Base-by-base conservation (phyloP, 2,329 filamentous ascomycete species). In the Cephalotrichum gorgonifer region DNA sequence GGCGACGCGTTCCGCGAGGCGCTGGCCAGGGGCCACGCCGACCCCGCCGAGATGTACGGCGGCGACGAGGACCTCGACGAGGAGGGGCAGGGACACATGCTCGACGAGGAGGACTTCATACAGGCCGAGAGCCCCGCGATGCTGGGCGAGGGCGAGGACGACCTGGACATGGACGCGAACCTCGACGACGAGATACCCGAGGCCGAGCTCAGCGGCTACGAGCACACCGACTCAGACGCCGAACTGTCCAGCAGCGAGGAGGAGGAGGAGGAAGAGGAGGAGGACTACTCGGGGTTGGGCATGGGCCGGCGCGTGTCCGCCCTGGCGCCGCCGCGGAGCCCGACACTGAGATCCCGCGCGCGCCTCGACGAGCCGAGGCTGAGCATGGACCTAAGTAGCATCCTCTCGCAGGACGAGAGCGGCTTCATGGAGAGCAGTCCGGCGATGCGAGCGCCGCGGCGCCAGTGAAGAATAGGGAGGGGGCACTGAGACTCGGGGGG, bases 151-250 rank as follows among this genome's bases (percentile, higher is more conserved):
- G 33, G n/a, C 22, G 48, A 47, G 33, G 53, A 49, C 49, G 69
- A 72, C 53, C 69, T 78, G 67, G 74, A 74, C 58, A 82, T 84
- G 76, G 81, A 77, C 46, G 79, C 74, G n/a, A 75, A 88, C 59
- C 70, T 88, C 38, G 85, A 88, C 60, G 82, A 80, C 44, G 82
- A 85, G 51, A 77, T 88, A 31, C 83, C 83, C 20, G 81, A 85
- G 52, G 80, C 74, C 9, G 76, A 79, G 57, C 70, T 69, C 58
- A 78, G 73, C 25, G 77, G 78, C 56, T 88, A 88, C 67, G 85
- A 89, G 68, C 85, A 88, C 60, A 88, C 85, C 8, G 85, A 88
- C 64, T 85, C 83, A 2, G 85, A 88, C 55, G 83, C 73, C 8
- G 81, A 82, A 47, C 55, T 81, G 47, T 74, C 65, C 51, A 78